phyloP scores from a whole-genome alignment of 139 green algal species.

The Ettlia oleoabundans region DNA sequence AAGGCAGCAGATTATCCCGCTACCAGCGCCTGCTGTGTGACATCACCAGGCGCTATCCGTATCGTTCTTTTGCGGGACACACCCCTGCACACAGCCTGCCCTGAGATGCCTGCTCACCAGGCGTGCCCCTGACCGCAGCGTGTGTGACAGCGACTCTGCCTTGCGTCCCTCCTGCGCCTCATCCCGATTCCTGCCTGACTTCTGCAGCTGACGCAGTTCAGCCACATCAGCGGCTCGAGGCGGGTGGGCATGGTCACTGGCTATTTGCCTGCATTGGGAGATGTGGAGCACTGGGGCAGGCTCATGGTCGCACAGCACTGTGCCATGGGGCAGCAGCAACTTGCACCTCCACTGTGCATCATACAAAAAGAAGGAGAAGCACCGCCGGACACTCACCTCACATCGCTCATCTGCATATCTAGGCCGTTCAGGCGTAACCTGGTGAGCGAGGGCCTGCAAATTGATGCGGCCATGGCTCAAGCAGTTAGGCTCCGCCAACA shows the following conservation, averaged over 20 bases:
- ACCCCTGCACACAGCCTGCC: no score
- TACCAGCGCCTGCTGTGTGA: no score
- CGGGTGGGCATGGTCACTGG: not conserved
- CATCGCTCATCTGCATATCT: no score
- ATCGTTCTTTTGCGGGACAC: no score
- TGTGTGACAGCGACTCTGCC: slow-evolving; percentile 1
- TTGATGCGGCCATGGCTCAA: no score
- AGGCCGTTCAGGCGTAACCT: no score
- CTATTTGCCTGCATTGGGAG: not conserved
- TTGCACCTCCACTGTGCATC: not conserved
- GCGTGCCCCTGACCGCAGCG: slow-evolving; percentile 33
- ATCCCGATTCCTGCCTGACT: slow-evolving; percentile 24
- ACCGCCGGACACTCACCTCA: not conserved
- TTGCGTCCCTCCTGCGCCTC: not conserved
- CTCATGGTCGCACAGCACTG: no score
- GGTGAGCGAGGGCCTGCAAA: no score
- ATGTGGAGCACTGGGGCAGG: not conserved
- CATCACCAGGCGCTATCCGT: not conserved
- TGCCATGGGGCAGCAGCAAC: not conserved
- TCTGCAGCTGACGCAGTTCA: slow-evolving; percentile 43
- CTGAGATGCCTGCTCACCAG: not conserved
- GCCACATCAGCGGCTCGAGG: slow-evolving; percentile 27
- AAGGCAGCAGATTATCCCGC: no score
- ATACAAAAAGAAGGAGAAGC: not conserved
- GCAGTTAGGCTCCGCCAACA: no score